Percentiles rank a stretch among this genome's conserved stretches.
Evolutionary conservation across 495 filamentous ascomycete genomes (phyloP).

Genomic region (Penicillium riverlandense): DNA sequence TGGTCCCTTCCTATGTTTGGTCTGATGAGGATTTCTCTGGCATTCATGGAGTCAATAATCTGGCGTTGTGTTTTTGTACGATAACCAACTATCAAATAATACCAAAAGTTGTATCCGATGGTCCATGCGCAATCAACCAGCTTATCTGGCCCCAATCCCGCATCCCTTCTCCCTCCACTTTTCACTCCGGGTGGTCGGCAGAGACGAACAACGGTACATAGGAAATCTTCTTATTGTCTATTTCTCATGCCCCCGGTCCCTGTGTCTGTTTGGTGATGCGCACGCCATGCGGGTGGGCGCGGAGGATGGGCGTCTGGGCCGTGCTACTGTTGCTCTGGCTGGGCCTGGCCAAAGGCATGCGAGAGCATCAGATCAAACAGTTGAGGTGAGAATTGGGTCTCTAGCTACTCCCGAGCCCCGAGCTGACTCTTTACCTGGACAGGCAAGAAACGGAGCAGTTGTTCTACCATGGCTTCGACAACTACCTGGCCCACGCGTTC

Average conservation of each 20-base stretch:
- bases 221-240: neutral
- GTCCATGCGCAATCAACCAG: constrained; percentile 9
- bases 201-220: no score
- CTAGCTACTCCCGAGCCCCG: neutral
- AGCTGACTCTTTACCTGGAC: constrained; percentile 3
- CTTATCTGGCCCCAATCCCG: constrained; percentile 22
- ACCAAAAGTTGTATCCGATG: neutral
- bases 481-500: constrained; percentile 89
- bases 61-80: constrained; percentile 13
- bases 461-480: constrained; percentile 96
- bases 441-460: constrained; percentile 78
- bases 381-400: constrained; percentile 22
- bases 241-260: constrained; percentile 22
- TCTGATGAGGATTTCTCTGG: no score
- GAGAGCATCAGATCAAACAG: constrained; percentile 28
- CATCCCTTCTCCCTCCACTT: constrained; percentile 4
- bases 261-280: constrained; percentile 32
- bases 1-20: no score
- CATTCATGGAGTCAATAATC: constrained; percentile 2
- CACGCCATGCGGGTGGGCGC: constrained; percentile 36
- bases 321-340: constrained; percentile 36
- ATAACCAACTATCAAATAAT: no score
- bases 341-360: constrained; percentile 33
- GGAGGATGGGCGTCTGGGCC: constrained; percentile 33
- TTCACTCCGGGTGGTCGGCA: no score